Conservation (phyloP, 202 grass and related monocot genomes). For the Eragrostis tef region DNA sequence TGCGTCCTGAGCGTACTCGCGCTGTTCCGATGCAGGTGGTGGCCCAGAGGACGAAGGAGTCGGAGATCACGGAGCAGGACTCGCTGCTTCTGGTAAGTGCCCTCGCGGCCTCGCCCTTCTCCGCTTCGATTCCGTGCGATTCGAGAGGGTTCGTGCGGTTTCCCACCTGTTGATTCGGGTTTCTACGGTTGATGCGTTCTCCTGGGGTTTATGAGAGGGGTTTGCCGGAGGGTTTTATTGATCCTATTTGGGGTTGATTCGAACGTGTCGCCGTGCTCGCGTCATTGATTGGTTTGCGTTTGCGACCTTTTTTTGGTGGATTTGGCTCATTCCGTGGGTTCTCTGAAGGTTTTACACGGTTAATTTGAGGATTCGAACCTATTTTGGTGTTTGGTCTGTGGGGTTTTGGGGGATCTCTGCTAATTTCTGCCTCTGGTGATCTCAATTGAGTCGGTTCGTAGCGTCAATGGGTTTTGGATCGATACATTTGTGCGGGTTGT, state of each 20-base stretch:
- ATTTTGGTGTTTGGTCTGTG: too few species aligned
- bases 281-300: background rate
- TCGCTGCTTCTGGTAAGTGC: conserved; percentile 79
- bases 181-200: background rate
- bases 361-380: conserved; percentile 20
- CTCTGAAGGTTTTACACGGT: conserved; percentile 4
- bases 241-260: conserved; percentile 31
- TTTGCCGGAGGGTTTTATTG: conserved; percentile 30
- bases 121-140: conserved; percentile 36
- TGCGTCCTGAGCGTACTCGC: conserved; percentile 19
- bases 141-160: conserved; percentile 17
- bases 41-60: conserved; percentile 81
- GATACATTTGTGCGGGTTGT: background rate
- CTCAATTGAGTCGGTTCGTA: background rate
- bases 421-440: conserved; percentile 2
- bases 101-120: conserved; percentile 6
- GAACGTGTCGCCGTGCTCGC: background rate
- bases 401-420: background rate
- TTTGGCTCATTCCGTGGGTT: background rate
- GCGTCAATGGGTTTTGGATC: conserved; percentile 17
- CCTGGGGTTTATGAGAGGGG: background rate
- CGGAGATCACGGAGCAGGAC: conserved; percentile 94
- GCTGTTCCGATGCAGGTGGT: conserved; percentile 54
- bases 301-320: background rate
- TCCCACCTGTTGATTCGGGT: conserved; percentile 9